Percentiles rank a stretch among this genome's conserved stretches.
phyloP scores from a whole-genome alignment of 139 green algal genomes.

The Bryopsis sp. region DNA sequence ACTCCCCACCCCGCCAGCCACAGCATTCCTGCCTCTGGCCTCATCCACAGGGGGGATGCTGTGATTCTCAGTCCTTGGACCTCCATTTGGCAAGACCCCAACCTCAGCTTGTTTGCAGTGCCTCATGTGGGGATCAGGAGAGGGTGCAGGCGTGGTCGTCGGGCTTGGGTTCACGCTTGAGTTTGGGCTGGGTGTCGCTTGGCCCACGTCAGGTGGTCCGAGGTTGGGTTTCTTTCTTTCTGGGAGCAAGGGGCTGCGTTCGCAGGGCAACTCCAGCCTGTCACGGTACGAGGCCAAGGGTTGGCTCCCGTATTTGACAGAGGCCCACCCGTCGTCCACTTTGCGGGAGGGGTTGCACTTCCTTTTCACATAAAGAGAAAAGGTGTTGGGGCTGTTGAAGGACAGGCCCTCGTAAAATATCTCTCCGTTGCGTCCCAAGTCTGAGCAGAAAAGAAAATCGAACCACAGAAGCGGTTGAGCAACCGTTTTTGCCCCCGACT shows the following conservation, averaged over 20 bases:
- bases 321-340: background rate
- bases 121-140: too few relatives aligned
- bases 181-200: too few relatives aligned
- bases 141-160: too few relatives aligned
- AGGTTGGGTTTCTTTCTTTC: background rate
- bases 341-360: background rate
- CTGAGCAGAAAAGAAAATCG: background rate
- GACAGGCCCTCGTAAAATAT: conserved; percentile 2
- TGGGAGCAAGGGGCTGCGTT: background rate
- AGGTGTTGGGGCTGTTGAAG: background rate
- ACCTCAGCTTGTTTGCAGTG: too few relatives aligned
- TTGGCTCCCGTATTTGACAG: background rate
- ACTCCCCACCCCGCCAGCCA: background rate
- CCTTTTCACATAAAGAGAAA: background rate
- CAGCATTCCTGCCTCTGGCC: background rate
- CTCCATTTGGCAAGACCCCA: background rate
- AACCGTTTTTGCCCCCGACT: background rate
- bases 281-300: background rate
- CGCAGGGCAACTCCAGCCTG: background rate
- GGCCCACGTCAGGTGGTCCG: background rate
- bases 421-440: conserved; percentile 8
- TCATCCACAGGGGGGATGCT: background rate
- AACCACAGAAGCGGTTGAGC: background rate
- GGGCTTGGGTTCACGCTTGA: too few relatives aligned
- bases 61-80: background rate